These are phyloP conservation scores for Phytopythium mirpurense DNA, from an alignment of 352 stramenopile species.

Conservation along the genomic window DNA sequence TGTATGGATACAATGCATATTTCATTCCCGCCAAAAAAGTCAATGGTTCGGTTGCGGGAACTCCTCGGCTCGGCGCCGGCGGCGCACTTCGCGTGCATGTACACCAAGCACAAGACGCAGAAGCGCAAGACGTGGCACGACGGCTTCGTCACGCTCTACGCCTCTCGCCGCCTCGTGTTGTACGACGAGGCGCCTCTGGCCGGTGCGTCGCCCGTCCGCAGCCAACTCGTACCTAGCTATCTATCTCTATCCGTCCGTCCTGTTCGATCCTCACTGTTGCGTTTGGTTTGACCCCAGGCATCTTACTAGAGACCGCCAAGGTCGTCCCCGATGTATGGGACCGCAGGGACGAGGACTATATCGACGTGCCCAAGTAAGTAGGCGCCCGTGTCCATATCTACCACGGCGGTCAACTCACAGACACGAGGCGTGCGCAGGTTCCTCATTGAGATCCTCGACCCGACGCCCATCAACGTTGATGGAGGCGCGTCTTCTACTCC, in stretches of 20 bases:
- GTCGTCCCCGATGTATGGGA: constrained; percentile 50
- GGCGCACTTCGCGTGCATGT: constrained; percentile 73
- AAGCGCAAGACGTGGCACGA: constrained; percentile 82
- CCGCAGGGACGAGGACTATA: constrained; percentile 52
- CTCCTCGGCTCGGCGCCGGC: constrained; percentile 43
- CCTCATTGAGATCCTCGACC: constrained; percentile 66
- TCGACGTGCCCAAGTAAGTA: constrained; percentile 50
- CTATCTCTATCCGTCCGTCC: not conserved
- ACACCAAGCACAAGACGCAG: constrained; percentile 86
- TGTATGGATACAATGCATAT: too few relatives aligned
- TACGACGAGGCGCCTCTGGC: constrained; percentile 42
- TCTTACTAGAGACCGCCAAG: constrained; percentile 53
- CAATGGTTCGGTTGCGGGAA: constrained; percentile 54
- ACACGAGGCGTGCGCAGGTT: constrained; percentile 29
- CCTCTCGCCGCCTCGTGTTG: constrained; percentile 51
- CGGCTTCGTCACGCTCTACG: constrained; percentile 53
- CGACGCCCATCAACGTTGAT: constrained; percentile 30
- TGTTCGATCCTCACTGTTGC: not conserved
- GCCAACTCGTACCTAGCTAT: too few relatives aligned
- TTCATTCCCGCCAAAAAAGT: too few relatives aligned
- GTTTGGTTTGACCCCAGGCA: constrained; percentile 24
- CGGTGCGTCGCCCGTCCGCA: too few relatives aligned
- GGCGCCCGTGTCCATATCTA: not conserved
- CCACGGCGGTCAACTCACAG: not conserved
- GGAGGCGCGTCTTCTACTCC: not conserved